Conservation (phyloP, 1,284 basidiomycete species). For the Rhodofomes roseus region DNA sequence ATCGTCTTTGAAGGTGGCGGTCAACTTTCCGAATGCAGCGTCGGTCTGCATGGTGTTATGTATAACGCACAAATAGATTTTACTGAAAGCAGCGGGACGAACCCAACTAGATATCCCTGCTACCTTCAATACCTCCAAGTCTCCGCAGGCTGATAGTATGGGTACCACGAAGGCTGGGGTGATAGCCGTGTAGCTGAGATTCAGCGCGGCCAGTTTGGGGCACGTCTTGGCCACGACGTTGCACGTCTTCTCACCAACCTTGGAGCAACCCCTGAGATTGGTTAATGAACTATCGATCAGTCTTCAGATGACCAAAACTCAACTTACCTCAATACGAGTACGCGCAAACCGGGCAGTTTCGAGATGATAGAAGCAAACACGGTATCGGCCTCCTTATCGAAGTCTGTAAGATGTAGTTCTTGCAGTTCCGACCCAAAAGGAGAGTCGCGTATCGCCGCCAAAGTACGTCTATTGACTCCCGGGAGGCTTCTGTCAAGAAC, state of each 20-base stretch:
- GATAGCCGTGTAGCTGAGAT: constrained; percentile 60
- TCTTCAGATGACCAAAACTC: neutral
- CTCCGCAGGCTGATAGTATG: constrained; percentile 38
- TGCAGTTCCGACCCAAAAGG: constrained; percentile 37
- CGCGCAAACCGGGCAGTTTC: constrained; percentile 40
- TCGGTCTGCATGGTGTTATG: constrained; percentile 45
- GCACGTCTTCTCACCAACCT: constrained; percentile 48
- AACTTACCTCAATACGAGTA: constrained; percentile 51
- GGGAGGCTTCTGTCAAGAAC: constrained; percentile 47
- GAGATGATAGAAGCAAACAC: constrained; percentile 47
- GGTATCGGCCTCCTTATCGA: constrained; percentile 49
- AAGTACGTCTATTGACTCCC: constrained; percentile 47
- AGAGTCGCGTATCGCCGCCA: constrained; percentile 39
- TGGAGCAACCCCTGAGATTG: constrained; percentile 49
- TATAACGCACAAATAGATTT: neutral
- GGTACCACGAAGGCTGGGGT: constrained; percentile 44
- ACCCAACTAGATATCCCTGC: constrained; percentile 63
- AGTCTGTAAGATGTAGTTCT: constrained; percentile 47
- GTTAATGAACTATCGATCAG: neutral
- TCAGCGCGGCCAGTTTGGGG: constrained; percentile 41
- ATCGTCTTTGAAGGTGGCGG: constrained; percentile 24
- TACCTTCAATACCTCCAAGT: constrained; percentile 55
- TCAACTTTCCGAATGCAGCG: constrained; percentile 45
- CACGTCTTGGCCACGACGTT: constrained; percentile 42
- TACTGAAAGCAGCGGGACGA: constrained; percentile 17